Evolutionary conservation across 2,329 filamentous ascomycete species (phyloP).

Genomic region (Penicillium sp.): DNA sequence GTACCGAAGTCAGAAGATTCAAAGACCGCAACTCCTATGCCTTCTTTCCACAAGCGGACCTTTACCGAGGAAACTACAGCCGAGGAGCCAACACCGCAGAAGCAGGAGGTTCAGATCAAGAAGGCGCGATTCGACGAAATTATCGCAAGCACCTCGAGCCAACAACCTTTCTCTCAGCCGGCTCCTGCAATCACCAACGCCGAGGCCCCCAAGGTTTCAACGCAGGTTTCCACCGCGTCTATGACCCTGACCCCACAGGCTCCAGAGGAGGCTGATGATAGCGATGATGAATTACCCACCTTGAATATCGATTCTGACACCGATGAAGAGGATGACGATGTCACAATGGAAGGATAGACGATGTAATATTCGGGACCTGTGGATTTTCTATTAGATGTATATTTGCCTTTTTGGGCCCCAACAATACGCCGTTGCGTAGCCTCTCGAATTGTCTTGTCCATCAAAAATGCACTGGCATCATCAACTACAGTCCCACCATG

Average conservation of each 20-base stretch:
- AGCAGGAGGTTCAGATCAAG: conserved; percentile 26
- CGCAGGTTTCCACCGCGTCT: conserved; percentile 9
- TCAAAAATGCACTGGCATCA: no score
- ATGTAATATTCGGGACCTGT: background rate
- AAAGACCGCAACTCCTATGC: conserved; percentile 4
- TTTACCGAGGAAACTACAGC: conserved; percentile 25
- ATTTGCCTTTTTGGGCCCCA: no score
- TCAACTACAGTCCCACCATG: no score
- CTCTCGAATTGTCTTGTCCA: no score
- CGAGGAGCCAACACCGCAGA: conserved; percentile 4
- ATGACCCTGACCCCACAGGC: conserved; percentile 5
- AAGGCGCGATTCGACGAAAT: conserved; percentile 32
- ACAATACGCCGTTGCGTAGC: no score
- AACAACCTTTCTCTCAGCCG: conserved; percentile 9
- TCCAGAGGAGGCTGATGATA: conserved; percentile 33
- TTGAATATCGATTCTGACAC: conserved; percentile 49
- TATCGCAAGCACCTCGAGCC: background rate
- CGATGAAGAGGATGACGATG: conserved; percentile 44
- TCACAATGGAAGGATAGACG: conserved; percentile 24
- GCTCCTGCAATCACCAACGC: conserved; percentile 7
- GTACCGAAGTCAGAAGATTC: conserved; percentile 14
- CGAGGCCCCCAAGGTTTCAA: conserved; percentile 10
- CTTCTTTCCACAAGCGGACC: conserved; percentile 28
- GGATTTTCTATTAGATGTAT: no score
- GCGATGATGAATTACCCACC: conserved; percentile 51